Evolutionary conservation across 345 rosid genomes (phyloP).

Genomic region (Eutrema heterophyllum): DNA sequence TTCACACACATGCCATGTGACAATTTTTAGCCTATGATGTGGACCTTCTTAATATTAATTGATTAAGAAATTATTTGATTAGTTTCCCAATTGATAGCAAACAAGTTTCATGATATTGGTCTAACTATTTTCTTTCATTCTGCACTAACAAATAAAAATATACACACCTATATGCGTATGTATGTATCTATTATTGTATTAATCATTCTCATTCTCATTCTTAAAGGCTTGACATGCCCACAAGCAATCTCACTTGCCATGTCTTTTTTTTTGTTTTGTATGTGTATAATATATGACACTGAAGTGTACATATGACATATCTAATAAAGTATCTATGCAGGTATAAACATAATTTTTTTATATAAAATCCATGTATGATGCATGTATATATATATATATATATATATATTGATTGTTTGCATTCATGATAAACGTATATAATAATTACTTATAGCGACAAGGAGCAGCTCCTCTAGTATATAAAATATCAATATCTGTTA

Average conservation of each 20-base stretch:
- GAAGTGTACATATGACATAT: neutral
- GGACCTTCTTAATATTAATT: conserved; percentile 15
- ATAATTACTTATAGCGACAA: neutral
- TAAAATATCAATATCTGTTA: conserved; percentile 9
- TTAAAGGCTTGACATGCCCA: conserved; percentile 25
- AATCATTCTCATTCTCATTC: conserved; percentile 16
- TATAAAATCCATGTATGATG: neutral
- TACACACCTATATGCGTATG: neutral
- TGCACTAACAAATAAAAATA: conserved; percentile 8
- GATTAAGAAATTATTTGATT: conserved; percentile 11
- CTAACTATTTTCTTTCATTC: conserved; percentile 2
- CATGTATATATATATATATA: too few relatives aligned
- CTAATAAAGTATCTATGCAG: neutral
- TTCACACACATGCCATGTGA: conserved; percentile 29
- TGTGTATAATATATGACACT: neutral
- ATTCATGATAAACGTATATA: neutral
- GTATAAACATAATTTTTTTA: neutral
- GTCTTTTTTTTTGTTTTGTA: conserved; percentile 22
- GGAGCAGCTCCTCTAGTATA: neutral
- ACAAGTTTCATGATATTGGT: conserved; percentile 15
- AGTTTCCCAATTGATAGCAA: conserved; percentile 16
- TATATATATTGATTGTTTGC: neutral
- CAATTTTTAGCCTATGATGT: conserved; percentile 15
- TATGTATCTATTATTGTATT: conserved; percentile 2
- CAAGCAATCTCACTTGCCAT: conserved; percentile 27